phyloP scores from a whole-genome alignment of 2,329 filamentous ascomycete genomes.

The Lachnellula suecica region DNA sequence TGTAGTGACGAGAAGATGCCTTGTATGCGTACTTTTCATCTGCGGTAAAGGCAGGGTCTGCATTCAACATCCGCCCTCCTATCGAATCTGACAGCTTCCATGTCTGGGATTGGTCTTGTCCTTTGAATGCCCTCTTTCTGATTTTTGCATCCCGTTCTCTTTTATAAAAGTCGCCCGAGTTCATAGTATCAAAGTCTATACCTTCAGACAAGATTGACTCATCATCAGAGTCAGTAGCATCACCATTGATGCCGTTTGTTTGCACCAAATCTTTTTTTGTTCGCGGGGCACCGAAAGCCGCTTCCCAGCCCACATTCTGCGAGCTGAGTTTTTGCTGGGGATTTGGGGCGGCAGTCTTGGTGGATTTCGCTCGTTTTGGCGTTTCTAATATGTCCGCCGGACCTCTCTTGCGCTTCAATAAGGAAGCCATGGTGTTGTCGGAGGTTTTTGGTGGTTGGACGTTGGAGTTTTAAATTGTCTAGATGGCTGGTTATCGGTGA shows the following conservation, averaged over 20 bases:
- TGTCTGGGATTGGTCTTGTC: constrained; percentile 20
- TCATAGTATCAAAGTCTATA: constrained; percentile 23
- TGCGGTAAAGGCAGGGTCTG: constrained; percentile 60
- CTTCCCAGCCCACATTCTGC: constrained; percentile 25
- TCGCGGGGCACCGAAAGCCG: constrained; percentile 24
- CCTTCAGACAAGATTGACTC: constrained; percentile 16
- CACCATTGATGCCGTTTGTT: constrained; percentile 22
- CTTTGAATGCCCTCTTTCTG: constrained; percentile 33
- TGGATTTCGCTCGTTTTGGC: constrained; percentile 30
- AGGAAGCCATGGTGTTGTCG: constrained; percentile 34
- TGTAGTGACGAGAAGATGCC: constrained; percentile 10
- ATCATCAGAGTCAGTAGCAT: constrained; percentile 5
- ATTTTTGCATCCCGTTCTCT: background rate
- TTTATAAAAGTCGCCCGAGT: background rate
- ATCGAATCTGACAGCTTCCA: constrained; percentile 65
- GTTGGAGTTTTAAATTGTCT: constrained; percentile 8
- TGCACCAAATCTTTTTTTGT: constrained; percentile 18
- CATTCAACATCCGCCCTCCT: constrained; percentile 63
- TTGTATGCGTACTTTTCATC: constrained; percentile 57
- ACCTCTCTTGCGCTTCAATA: constrained; percentile 36
- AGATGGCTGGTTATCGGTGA: constrained; percentile 20
- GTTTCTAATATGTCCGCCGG: constrained; percentile 28
- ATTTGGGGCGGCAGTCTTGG: constrained; percentile 12
- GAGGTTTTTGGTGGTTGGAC: constrained; percentile 26
- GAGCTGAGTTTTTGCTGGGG: constrained; percentile 12